phyloP scores from a whole-genome alignment of 768 basidiomycete genomes.

The Collybia sp. region DNA sequence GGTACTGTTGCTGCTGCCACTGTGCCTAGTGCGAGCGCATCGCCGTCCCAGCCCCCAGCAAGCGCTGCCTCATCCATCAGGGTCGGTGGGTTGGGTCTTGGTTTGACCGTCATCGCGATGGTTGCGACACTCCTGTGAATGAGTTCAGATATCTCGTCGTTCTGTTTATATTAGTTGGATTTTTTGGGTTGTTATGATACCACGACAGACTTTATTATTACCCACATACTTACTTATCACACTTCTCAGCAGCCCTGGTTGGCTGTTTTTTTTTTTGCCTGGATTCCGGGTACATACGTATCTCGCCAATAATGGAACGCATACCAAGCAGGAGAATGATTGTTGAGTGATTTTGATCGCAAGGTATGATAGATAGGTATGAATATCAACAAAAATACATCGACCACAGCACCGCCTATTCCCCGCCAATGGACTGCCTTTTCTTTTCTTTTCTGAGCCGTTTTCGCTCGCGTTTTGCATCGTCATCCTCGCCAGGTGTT shows the following conservation, averaged over 20 bases:
- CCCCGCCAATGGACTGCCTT: conserved; percentile 36
- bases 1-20: conserved; percentile 38
- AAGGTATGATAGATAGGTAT: not conserved
- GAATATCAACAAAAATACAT: not conserved
- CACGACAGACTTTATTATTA: conserved; percentile 2
- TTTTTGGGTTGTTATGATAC: conserved; percentile 15
- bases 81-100: conserved; percentile 25
- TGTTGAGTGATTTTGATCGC: not conserved
- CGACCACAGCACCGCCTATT: conserved; percentile 11
- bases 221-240: conserved; percentile 1
- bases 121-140: conserved; percentile 27
- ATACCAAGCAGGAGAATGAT: too few relatives aligned
- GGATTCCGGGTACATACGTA: too few relatives aligned
- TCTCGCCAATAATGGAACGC: too few relatives aligned
- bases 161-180: conserved; percentile 19
- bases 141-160: not conserved
- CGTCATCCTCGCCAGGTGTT: conserved; percentile 46
- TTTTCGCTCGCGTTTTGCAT: conserved; percentile 57
- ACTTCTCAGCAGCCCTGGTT: conserved; percentile 8
- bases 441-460: conserved; percentile 69
- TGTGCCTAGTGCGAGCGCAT: conserved; percentile 14
- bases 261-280: not conserved
- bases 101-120: conserved; percentile 22
- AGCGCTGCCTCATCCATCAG: conserved; percentile 28
- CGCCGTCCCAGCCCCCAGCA: conserved; percentile 11